Conservation (phyloP, 2,329 filamentous ascomycete genomes). For the Lasiodiplodia sp. region DNA sequence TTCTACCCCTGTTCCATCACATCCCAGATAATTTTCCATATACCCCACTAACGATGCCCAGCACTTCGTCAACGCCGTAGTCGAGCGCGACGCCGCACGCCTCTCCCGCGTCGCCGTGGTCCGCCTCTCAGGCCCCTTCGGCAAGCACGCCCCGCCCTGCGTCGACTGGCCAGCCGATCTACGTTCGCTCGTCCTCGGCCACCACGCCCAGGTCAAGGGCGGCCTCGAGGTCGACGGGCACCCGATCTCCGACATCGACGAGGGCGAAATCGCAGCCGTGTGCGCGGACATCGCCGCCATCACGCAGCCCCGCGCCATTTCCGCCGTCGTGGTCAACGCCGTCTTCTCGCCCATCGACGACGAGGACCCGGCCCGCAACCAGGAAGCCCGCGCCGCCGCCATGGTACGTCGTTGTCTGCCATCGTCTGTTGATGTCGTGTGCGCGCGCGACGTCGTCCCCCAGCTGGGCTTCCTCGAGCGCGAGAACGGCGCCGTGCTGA, state of each 20-base stretch:
- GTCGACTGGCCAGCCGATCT: constrained; percentile 61
- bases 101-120: constrained; percentile 58
- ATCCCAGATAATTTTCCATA: background rate
- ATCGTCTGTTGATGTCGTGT: constrained; percentile 47
- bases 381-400: constrained; percentile 51
- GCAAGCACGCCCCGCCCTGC: constrained; percentile 59
- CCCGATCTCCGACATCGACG: constrained; percentile 39
- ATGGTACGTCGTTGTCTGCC: constrained; percentile 50
- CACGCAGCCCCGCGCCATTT: constrained; percentile 40
- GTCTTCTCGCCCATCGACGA: constrained; percentile 57
- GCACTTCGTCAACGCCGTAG: constrained; percentile 66
- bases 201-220: constrained; percentile 52
- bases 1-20: background rate
- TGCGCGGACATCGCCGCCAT: constrained; percentile 44
- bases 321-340: constrained; percentile 53
- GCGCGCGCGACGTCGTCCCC: constrained; percentile 52
- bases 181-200: constrained; percentile 55
- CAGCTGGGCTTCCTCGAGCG: constrained; percentile 63
- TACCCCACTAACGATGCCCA: background rate
- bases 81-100: constrained; percentile 42
- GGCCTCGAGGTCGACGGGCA: constrained; percentile 47
- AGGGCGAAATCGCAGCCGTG: constrained; percentile 47
- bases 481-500: constrained; percentile 71
- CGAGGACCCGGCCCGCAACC: constrained; percentile 40
- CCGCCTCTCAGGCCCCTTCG: constrained; percentile 63